Percentiles rank a stretch among this genome's conserved stretches.
phyloP scores from a whole-genome alignment of 1,284 basidiomycete species.

The Melampsora larici-populina region DNA sequence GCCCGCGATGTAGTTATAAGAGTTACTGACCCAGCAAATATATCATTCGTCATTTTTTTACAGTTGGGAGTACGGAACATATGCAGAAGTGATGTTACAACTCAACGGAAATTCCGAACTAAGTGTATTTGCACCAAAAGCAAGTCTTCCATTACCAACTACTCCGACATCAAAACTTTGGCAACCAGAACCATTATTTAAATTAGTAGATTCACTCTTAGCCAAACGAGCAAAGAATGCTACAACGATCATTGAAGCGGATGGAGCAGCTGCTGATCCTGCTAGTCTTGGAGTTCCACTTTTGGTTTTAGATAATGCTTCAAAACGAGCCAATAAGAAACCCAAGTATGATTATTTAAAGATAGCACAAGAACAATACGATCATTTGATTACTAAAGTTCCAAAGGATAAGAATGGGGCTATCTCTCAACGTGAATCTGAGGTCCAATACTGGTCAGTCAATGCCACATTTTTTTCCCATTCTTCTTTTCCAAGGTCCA shows the following conservation, averaged over 20 bases:
- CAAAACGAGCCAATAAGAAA: conserved; percentile 24
- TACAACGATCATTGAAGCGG: conserved; percentile 45
- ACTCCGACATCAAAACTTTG: not conserved
- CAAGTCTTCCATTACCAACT: conserved; percentile 5
- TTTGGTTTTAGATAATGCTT: conserved; percentile 61
- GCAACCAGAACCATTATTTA: conserved; percentile 2
- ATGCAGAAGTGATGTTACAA: conserved; percentile 33
- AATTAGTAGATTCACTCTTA: conserved; percentile 32
- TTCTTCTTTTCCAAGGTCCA: conserved; percentile 69
- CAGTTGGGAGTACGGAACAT: conserved; percentile 41
- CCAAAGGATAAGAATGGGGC: conserved; percentile 48
- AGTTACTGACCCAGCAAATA: no score
- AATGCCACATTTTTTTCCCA: conserved; percentile 62
- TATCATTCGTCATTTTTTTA: not conserved
- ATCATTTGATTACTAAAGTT: conserved; percentile 48
- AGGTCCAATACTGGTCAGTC: conserved; percentile 46
- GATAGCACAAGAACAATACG: conserved; percentile 46
- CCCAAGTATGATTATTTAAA: conserved; percentile 16
- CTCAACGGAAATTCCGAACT: not conserved
- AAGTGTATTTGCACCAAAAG: conserved; percentile 25
- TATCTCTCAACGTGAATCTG: conserved; percentile 49
- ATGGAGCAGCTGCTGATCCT: conserved; percentile 73
- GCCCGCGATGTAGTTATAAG: no score
- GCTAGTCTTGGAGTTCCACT: conserved; percentile 75
- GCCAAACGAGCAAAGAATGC: not conserved